Evolutionary conservation across 2,329 filamentous ascomycete species (phyloP).

Genomic region (Trichoderma pleuroti): DNA sequence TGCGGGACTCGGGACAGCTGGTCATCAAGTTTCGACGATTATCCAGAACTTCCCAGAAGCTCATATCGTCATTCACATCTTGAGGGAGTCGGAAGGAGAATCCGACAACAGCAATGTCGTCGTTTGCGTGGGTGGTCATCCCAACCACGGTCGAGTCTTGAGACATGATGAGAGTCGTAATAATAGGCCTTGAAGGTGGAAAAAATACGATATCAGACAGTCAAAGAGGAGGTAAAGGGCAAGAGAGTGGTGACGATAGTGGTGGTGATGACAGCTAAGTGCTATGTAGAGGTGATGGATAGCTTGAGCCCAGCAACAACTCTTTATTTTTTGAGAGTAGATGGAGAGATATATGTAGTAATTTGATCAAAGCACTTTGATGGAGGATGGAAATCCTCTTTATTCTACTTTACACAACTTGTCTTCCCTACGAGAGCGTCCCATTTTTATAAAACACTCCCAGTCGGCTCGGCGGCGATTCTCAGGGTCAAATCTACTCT

Average conservation of each 20-base stretch:
- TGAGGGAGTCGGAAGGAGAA: slow-evolving; percentile 39
- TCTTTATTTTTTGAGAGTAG: background rate
- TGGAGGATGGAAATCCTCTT: background rate
- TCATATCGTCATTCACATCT: slow-evolving; percentile 28
- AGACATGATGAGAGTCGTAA: background rate
- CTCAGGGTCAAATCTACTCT: background rate
- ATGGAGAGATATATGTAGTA: background rate
- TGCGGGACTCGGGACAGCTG: slow-evolving; percentile 32
- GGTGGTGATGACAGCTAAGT: too few relatives aligned
- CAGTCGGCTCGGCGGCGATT: too few relatives aligned
- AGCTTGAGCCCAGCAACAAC: background rate
- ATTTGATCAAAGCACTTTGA: background rate
- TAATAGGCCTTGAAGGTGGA: background rate
- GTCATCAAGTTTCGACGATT: slow-evolving; percentile 31
- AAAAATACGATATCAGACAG: background rate
- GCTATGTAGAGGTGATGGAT: too few relatives aligned
- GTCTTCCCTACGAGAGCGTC: too few relatives aligned
- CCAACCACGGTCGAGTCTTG: background rate
- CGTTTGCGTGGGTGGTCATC: background rate
- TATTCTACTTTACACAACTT: background rate
- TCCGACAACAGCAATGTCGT: slow-evolving; percentile 34
- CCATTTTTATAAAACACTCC: too few relatives aligned
- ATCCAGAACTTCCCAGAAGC: slow-evolving; percentile 36
- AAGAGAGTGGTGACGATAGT: too few relatives aligned
- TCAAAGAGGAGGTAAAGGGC: background rate